Base-by-base conservation (phyloP, 768 basidiomycete genomes). In the Podaxis pistillaris region DNA sequence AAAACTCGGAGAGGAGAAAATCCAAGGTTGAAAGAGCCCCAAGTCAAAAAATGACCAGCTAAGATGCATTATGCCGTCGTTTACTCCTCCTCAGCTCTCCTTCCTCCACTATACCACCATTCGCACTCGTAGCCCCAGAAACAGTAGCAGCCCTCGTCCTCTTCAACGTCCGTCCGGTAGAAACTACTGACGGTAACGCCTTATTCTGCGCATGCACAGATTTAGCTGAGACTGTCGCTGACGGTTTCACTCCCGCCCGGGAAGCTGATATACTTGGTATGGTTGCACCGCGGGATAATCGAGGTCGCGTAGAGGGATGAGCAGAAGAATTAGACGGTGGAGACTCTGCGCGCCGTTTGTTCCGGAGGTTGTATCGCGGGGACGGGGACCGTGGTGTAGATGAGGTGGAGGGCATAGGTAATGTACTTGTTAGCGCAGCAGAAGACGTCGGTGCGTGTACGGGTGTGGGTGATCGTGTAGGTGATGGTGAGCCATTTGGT, bases 331-430 rank as follows among this genome's bases (percentile, higher is more conserved):
- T 54, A 28, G 70, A 61, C 1, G 69, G 63, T 17, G 69, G 66
- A 33, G 69, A 58, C 38, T 58, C 63, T 47, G 71, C 65, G 13
- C 76, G 73, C 60, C 59, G 50, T 52, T 52, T 60, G n/a, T 70
- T 77, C 37, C 77, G 75, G 46, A 79, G 66, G 58, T 74, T 64
- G 55, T 76, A 79, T 46, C 74, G 75, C 19, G 66, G 66, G 33
- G 28, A 62, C 59, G 9, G 62, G 33, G 33, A 33, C 7, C 33
- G 63, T 26, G 70, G 65, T 44, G 58, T 55, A 26, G 67, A 65
- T 22, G 64, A 49, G 41, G 54, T 58, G 19, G 65, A 56, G 40
- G 63, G 60, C 56, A 36, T 55, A 54, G 65, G 47, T 24, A 24
- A 7, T 46, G 44, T 17, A 7, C 19, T 17, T 46, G 44, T 8